A percentile compares a stretch with the other conserved stretches of the same genome.
Conservation (phyloP, 202 grass and related monocot genomes). For the Bolboschoenoplectus hybrid region DNA sequence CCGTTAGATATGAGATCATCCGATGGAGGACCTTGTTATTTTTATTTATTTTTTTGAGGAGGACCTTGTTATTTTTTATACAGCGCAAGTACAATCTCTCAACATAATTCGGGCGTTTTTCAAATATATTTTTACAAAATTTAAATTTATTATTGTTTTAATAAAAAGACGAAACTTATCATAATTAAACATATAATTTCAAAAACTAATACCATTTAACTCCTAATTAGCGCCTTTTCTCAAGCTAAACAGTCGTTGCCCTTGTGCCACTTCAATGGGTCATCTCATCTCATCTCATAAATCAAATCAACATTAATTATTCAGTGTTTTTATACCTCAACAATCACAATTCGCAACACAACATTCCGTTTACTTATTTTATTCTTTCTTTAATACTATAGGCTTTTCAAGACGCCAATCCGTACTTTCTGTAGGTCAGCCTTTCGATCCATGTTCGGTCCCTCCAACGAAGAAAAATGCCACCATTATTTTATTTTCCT, state of each 20-base stretch:
- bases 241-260: constrained; percentile 5
- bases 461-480: background rate
- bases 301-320: background rate
- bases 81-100: too few species aligned
- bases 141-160: too few species aligned
- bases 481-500: background rate
- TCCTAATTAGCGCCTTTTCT: background rate
- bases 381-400: background rate
- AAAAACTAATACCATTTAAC: too few species aligned
- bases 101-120: too few species aligned
- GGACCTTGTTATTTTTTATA: too few species aligned
- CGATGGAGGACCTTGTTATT: too few species aligned
- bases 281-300: background rate
- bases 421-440: background rate
- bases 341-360: background rate
- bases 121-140: too few species aligned
- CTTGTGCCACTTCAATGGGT: background rate
- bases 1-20: too few species aligned
- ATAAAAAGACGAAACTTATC: too few species aligned
- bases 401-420: background rate
- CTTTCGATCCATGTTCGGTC: background rate
- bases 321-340: background rate
- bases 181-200: too few species aligned
- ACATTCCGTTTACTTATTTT: background rate
- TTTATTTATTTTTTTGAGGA: too few species aligned